phyloP scores from a whole-genome alignment of 257 asterid genomes.

The Primulina tabacum region DNA sequence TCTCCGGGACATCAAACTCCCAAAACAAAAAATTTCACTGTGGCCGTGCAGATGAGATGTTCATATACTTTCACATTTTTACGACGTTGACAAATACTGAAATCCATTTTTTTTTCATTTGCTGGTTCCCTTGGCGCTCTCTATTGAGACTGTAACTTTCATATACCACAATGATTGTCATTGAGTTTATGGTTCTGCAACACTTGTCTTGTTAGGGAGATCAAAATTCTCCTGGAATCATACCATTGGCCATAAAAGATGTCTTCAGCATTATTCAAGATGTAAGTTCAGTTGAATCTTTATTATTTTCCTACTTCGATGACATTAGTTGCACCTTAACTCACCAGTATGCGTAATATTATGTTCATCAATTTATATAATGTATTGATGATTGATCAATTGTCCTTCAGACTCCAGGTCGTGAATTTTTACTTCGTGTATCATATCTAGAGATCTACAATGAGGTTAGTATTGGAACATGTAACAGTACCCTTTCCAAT shows the following conservation, averaged over 20 bases:
- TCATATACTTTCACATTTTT: conserved; percentile 3
- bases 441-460: conserved; percentile 96
- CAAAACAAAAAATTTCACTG: conserved; percentile 3
- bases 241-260: conserved; percentile 95
- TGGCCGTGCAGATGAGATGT: conserved; percentile 21
- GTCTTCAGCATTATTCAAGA: conserved; percentile 98
- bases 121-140: not conserved
- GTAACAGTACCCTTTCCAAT: conserved; percentile 4
- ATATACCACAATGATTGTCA: conserved; percentile 29
- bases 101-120: not conserved
- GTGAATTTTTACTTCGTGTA: conserved; percentile 95
- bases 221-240: conserved; percentile 84
- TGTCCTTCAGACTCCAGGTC: conserved; percentile 87
- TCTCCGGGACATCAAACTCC: not conserved
- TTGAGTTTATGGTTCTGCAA: conserved; percentile 12
- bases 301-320: conserved; percentile 11
- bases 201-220: conserved; percentile 64
- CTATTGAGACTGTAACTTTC: not conserved
- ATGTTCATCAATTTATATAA: conserved; percentile 2
- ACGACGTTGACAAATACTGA: not conserved
- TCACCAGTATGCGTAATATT: not conserved
- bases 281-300: conserved; percentile 50
- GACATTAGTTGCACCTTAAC: conserved; percentile 2
- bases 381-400: conserved; percentile 29
- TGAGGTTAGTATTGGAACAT: conserved; percentile 61